Conservation (phyloP, 768 basidiomycete genomes). For the Leccinellum albellum region DNA sequence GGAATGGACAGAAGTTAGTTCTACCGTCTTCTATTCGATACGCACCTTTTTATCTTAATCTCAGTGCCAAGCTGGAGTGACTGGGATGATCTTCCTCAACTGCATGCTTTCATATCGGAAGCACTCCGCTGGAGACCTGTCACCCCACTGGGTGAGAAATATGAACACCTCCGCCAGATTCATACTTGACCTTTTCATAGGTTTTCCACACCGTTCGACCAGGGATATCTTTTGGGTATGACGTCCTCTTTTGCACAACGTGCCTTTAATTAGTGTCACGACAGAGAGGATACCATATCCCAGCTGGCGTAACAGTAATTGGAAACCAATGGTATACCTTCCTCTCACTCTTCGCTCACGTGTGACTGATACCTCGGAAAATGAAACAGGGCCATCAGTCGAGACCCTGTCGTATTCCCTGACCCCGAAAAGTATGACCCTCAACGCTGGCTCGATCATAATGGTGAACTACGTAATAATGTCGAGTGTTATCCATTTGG, state of each 20-base stretch:
- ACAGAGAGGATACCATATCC: conserved; percentile 22
- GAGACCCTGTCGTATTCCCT: conserved; percentile 53
- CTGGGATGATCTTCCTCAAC: conserved; percentile 30
- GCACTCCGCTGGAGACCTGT: conserved; percentile 37
- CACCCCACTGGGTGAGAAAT: conserved; percentile 19
- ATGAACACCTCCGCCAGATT: no score
- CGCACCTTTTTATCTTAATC: not conserved
- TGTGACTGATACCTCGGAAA: not conserved
- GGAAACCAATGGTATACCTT: conserved; percentile 21
- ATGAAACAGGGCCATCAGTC: conserved; percentile 42
- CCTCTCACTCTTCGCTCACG: no score
- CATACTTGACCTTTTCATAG: not conserved
- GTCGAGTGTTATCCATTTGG: conserved; percentile 49
- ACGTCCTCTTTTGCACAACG: conserved; percentile 2
- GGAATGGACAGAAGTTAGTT: conserved; percentile 34
- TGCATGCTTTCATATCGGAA: conserved; percentile 38
- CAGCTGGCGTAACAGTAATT: conserved; percentile 19
- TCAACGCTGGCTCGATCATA: conserved; percentile 46
- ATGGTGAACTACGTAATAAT: conserved; percentile 45
- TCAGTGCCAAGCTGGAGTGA: conserved; percentile 39
- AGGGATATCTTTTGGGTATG: conserved; percentile 59
- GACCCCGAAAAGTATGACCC: conserved; percentile 58
- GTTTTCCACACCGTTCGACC: conserved; percentile 60
- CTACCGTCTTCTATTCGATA: not conserved
- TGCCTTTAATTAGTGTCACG: conserved; percentile 23